A percentile compares a stretch with the other conserved stretches of the same genome.
Evolutionary conservation across 176 grass and related monocot species (phyloP).

Genomic region (Oryza nivara): DNA sequence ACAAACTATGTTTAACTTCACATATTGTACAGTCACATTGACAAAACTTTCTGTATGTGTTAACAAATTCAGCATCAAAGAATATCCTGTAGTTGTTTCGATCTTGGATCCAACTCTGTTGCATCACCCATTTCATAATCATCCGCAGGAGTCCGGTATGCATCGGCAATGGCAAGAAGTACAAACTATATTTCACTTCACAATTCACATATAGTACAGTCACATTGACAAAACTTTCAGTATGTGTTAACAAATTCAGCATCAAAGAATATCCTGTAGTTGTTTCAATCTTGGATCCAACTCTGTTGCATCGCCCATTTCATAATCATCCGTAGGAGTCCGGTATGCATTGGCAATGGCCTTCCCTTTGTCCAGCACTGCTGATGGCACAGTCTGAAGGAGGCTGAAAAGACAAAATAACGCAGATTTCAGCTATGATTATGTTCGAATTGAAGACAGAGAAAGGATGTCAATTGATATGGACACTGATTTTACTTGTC

Average conservation of each 20-base stretch:
- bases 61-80: slow-evolving; percentile 49
- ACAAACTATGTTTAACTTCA: no score
- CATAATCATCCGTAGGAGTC: slow-evolving; percentile 52
- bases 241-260: background rate
- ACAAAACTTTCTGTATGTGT: background rate
- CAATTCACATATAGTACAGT: background rate
- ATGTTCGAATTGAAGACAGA: background rate
- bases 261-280: slow-evolving; percentile 75
- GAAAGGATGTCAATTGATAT: background rate
- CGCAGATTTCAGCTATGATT: background rate
- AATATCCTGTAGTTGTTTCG: slow-evolving; percentile 69
- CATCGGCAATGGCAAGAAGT: slow-evolving; percentile 73
- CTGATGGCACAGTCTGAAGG: slow-evolving; percentile 76
- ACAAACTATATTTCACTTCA: background rate
- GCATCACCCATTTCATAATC: slow-evolving; percentile 40
- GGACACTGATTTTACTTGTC: slow-evolving; percentile 60
- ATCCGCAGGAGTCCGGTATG: slow-evolving; percentile 63
- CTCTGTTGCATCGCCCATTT: slow-evolving; percentile 31
- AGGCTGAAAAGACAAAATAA: slow-evolving; percentile 54
- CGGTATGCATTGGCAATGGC: slow-evolving; percentile 92
- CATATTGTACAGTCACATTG: background rate
- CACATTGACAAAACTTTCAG: background rate
- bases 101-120: slow-evolving; percentile 51
- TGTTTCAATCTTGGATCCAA: slow-evolving; percentile 65
- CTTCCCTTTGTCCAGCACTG: slow-evolving; percentile 84